Evolutionary conservation across 805 yeast genomes (phyloP), one percentile per base, ranked within the genome.

Genomic region (Candida chauliodis): DNA sequence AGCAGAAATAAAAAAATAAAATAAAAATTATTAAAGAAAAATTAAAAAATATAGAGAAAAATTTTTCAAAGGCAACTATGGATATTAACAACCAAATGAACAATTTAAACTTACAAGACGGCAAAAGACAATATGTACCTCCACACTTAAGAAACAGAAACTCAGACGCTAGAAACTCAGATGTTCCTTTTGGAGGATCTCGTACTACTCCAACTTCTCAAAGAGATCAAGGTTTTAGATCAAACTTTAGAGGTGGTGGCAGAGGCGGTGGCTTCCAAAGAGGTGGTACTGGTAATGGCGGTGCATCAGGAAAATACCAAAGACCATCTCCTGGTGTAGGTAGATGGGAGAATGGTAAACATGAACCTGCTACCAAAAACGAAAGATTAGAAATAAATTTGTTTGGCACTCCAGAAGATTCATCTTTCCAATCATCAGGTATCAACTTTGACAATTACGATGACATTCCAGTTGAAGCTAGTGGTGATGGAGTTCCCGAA

Each of bases 361-460:
- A 91, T 61, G 72, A 79, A 48, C 95, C 95, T 42, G 87, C 95
- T 44, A 75, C 80, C 40, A 73, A 67, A 48, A 84, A 85, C 63
- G 78, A 76, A 53, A 70, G 71, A 42, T 55, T 81, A 49, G 99
- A 93, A 70, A 52, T 73, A 41, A 89, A 87, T 56, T 72, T 93
- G 46, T 95, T 85, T 53, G 99, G 99, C 55, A 71, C 75, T 34
- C 75, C 74, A 37, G 87, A 81, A 38, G 95, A 81, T 55, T 75
- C 88, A 52, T 56, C 60, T 27, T 79, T 81, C 71, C 96, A 86
- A 73, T 81, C 95, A 37, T 84, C 96, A 26, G 99, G 99, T 76
- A 93, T 93, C 69, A 93, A 93, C 73, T 93, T 93, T 58, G 99
- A 95, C 66, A 89, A 87, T 74, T 93, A 93, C 67, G 99, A 93